These are phyloP conservation scores for Sphagnurus paluster DNA, from an alignment of 1,284 basidiomycete genomes.

Conservation along the genomic window DNA sequence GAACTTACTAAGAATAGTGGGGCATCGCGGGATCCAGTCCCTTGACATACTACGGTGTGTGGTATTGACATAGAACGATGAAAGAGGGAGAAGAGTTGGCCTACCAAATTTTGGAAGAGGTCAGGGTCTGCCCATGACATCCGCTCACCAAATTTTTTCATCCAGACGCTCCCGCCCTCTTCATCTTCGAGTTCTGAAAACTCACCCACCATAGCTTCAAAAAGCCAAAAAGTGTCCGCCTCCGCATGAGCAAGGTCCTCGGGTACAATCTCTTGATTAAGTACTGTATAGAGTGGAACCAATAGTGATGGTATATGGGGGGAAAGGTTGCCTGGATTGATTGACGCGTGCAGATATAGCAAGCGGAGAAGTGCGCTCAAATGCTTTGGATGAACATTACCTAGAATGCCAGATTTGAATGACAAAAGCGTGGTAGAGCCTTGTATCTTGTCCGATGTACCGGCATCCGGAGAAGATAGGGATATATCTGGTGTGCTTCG, in stretches of 20 bases:
- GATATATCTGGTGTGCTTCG: slow-evolving; percentile 30
- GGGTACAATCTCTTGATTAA: slow-evolving; percentile 60
- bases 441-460: slow-evolving; percentile 18
- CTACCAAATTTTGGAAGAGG: slow-evolving; percentile 60
- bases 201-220: slow-evolving; percentile 72
- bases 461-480: slow-evolving; percentile 19
- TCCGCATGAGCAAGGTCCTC: slow-evolving; percentile 67
- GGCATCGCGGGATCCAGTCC: slow-evolving; percentile 72
- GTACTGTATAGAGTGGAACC: slow-evolving; percentile 64
- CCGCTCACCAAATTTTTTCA: slow-evolving; percentile 59
- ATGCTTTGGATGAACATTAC: slow-evolving; percentile 57
- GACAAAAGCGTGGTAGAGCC: slow-evolving; percentile 45
- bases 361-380: slow-evolving; percentile 67
- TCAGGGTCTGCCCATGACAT: slow-evolving; percentile 68
- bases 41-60: slow-evolving; percentile 42
- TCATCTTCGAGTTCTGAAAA: slow-evolving; percentile 71
- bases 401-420: slow-evolving; percentile 45
- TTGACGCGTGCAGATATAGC: slow-evolving; percentile 67
- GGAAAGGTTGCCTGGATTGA: slow-evolving; percentile 71
- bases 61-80: background rate
- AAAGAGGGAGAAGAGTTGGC: slow-evolving; percentile 19
- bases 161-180: slow-evolving; percentile 61
- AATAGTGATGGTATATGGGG: slow-evolving; percentile 68
- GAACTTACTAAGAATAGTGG: slow-evolving; percentile 76
- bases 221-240: slow-evolving; percentile 80